Conservation (phyloP, 306 rosid genomes). For the Citrullus mucosospermus region DNA sequence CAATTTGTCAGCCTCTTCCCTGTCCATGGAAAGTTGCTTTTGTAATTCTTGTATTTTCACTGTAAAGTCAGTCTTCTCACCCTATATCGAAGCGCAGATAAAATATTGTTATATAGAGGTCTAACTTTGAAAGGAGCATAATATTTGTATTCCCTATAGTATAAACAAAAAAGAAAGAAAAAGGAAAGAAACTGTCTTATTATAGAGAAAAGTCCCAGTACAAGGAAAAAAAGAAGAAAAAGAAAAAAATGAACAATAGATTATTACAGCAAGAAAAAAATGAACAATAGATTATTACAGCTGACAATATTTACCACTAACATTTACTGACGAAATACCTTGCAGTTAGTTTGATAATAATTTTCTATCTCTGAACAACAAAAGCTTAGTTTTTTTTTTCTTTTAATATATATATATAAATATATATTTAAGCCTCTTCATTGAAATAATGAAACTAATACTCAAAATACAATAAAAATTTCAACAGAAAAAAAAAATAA, state of each 20-base stretch:
- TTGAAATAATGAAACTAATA: too few species aligned
- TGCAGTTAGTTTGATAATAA: not conserved
- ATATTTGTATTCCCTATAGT: not conserved
- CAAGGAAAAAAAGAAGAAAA: not conserved
- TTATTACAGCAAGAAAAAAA: not conserved
- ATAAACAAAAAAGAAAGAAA: not conserved
- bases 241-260: not conserved
- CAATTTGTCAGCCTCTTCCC: conserved; percentile 79
- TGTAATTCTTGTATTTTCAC: conserved; percentile 75
- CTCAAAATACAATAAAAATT: too few species aligned
- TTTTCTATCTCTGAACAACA: not conserved
- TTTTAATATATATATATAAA: too few species aligned
- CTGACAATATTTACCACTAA: not conserved
- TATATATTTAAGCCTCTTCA: too few species aligned
- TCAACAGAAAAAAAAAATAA: too few species aligned
- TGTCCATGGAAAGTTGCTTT: conserved; percentile 86
- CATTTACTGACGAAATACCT: not conserved
- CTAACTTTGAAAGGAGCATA: not conserved
- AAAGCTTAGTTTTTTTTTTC: too few species aligned
- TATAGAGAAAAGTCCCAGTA: not conserved
- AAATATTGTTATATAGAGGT: conserved; percentile 7
- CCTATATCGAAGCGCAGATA: conserved; percentile 20
- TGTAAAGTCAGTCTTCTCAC: conserved; percentile 70
- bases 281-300: not conserved
- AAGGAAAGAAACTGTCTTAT: not conserved